Percentiles rank a stretch among this genome's conserved stretches.
Evolutionary conservation across 257 asterid genomes (phyloP).

Genomic region (Coffea eugenioides): DNA sequence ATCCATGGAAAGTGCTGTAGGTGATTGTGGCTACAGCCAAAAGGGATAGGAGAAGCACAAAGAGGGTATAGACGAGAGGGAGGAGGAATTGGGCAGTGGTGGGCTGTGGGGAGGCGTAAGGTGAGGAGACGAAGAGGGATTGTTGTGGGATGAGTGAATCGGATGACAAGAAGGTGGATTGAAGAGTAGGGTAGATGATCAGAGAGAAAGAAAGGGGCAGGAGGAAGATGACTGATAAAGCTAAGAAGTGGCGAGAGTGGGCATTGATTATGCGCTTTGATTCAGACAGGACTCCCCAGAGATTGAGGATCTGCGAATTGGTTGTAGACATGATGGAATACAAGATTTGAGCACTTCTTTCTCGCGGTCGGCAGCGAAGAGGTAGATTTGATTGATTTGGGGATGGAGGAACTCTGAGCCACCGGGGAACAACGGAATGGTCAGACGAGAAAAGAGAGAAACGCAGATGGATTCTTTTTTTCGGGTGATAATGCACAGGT

Average conservation of each 20-base stretch:
- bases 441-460: background rate
- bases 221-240: constrained; percentile 60
- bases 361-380: background rate
- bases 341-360: background rate
- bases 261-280: constrained; percentile 56
- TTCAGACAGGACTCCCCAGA: constrained; percentile 55
- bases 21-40: constrained; percentile 53
- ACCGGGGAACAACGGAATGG: background rate
- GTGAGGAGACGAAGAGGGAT: constrained; percentile 31
- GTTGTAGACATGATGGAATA: background rate
- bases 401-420: background rate
- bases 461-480: background rate
- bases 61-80: constrained; percentile 29
- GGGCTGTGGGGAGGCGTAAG: constrained; percentile 11
- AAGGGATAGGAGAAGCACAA: constrained; percentile 25
- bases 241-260: constrained; percentile 61
- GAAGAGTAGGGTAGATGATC: constrained; percentile 42
- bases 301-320: constrained; percentile 39
- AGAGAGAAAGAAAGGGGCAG: constrained; percentile 57
- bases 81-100: constrained; percentile 23
- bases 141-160: constrained; percentile 26
- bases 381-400: background rate
- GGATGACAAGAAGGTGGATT: constrained; percentile 24
- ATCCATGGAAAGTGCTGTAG: constrained; percentile 55
- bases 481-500: background rate